Evolutionary conservation across 1,284 basidiomycete species (phyloP).

Genomic region (Meripilus lineatus): DNA sequence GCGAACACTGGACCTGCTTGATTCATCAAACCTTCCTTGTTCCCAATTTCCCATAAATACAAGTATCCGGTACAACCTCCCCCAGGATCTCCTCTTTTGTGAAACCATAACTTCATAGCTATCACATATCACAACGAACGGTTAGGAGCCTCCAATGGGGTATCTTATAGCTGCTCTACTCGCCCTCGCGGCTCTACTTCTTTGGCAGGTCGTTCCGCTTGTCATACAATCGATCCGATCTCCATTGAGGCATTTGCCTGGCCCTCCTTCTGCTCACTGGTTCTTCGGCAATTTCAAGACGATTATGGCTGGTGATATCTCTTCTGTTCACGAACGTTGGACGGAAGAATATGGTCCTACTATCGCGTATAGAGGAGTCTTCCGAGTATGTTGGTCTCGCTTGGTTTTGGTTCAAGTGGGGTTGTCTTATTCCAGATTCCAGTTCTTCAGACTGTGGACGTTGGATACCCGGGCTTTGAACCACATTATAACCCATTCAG

Average conservation of each 20-base stretch:
- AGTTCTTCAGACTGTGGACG: slow-evolving; percentile 22
- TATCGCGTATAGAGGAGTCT: slow-evolving; percentile 12
- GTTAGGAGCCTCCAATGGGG: too few relatives aligned
- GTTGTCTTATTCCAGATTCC: too few relatives aligned
- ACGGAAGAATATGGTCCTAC: slow-evolving; percentile 12
- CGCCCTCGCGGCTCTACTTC: too few relatives aligned
- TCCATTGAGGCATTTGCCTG: slow-evolving; percentile 20
- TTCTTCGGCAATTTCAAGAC: slow-evolving; percentile 21
- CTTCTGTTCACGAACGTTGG: slow-evolving; percentile 14
- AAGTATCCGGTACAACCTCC: too few relatives aligned
- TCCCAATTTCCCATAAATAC: too few relatives aligned
- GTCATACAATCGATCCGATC: slow-evolving; percentile 10
- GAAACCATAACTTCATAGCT: too few relatives aligned
- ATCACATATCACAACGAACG: too few relatives aligned
- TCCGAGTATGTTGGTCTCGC: slow-evolving; percentile 12
- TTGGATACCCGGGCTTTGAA: slow-evolving; percentile 32
- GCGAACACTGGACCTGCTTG: too few relatives aligned
- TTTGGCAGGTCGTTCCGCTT: not conserved
- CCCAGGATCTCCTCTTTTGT: too few relatives aligned
- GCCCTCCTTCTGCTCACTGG: slow-evolving; percentile 21
- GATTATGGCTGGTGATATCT: slow-evolving; percentile 9
- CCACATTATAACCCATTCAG: slow-evolving; percentile 32
- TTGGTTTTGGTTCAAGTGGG: too few relatives aligned
- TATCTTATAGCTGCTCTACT: too few relatives aligned
- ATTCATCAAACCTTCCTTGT: too few relatives aligned